Percentiles rank a stretch among this genome's conserved stretches.
Conservation (phyloP, 306 rosid species). For the Cicer pinnatifidum region DNA sequence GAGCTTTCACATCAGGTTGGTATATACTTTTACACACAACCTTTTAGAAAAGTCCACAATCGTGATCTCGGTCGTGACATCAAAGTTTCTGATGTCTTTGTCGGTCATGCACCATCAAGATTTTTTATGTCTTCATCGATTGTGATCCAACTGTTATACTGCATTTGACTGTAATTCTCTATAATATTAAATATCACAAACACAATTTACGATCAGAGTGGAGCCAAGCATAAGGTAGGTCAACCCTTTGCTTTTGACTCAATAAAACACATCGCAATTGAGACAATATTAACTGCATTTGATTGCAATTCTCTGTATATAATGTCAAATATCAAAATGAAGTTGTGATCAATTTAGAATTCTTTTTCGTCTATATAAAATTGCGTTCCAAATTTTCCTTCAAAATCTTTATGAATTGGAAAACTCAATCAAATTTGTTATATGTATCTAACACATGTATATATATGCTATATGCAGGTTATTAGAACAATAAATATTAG, state of each 20-base stretch:
- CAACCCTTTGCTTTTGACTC: neutral
- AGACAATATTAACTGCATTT: neutral
- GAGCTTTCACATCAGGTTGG: slow-evolving; percentile 67
- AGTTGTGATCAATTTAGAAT: neutral
- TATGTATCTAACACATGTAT: neutral
- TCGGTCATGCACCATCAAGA: neutral
- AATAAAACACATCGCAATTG: too few species aligned
- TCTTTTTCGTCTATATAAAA: neutral
- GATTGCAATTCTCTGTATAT: neutral
- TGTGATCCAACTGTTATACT: neutral
- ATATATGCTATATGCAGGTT: slow-evolving; percentile 46
- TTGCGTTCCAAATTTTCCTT: neutral
- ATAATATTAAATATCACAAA: neutral
- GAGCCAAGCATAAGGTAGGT: too few species aligned
- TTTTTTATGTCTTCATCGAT: neutral
- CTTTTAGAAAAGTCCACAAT: neutral
- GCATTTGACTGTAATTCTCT: neutral
- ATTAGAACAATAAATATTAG: slow-evolving; percentile 60
- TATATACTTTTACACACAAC: neutral
- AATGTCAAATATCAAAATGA: neutral
- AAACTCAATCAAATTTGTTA: neutral
- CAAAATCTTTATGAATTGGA: neutral
- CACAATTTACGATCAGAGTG: too few species aligned
- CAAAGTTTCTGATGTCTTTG: neutral
- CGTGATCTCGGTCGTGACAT: neutral